phyloP scores from a whole-genome alignment of 139 green algal genomes.

The Diplosphaera chodatii region DNA sequence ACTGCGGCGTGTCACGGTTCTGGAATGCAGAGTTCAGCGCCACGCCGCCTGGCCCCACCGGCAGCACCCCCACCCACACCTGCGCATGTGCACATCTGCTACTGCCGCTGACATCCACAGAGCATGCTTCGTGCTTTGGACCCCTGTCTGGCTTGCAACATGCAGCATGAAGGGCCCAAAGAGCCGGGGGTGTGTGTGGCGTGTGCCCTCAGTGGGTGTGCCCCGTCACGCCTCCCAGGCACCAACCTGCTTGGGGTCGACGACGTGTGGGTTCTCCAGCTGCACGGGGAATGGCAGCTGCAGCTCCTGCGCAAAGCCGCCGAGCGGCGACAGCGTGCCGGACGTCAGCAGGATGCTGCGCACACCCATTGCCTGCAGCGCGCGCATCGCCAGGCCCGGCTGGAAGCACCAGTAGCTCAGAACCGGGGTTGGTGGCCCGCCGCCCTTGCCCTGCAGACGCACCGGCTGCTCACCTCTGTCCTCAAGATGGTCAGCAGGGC shows the following conservation, averaged over 20 bases:
- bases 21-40: constrained; percentile 82
- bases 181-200: too few relatives aligned
- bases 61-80: constrained; percentile 84
- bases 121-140: too few relatives aligned
- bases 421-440: constrained; percentile 34
- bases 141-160: too few relatives aligned
- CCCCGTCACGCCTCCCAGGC: too few relatives aligned
- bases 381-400: constrained; percentile 54
- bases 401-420: constrained; percentile 93
- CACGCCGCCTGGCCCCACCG: constrained; percentile 59
- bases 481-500: too few relatives aligned
- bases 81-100: background rate
- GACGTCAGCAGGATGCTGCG: constrained; percentile 81
- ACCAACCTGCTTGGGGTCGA: constrained; percentile 68
- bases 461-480: too few relatives aligned
- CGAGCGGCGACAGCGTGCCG: constrained; percentile 86
- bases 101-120: too few relatives aligned
- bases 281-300: constrained; percentile 70
- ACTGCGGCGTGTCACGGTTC: constrained; percentile 48
- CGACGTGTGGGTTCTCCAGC: constrained; percentile 96
- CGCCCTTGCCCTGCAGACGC: background rate
- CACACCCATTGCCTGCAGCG: constrained; percentile 43
- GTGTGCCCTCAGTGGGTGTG: too few relatives aligned
- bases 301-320: constrained; percentile 85
- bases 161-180: too few relatives aligned